A percentile compares a stretch with the other conserved stretches of the same genome.
phyloP scores from a whole-genome alignment of 352 stramenopile genomes.

The Pythium oligandrum region DNA sequence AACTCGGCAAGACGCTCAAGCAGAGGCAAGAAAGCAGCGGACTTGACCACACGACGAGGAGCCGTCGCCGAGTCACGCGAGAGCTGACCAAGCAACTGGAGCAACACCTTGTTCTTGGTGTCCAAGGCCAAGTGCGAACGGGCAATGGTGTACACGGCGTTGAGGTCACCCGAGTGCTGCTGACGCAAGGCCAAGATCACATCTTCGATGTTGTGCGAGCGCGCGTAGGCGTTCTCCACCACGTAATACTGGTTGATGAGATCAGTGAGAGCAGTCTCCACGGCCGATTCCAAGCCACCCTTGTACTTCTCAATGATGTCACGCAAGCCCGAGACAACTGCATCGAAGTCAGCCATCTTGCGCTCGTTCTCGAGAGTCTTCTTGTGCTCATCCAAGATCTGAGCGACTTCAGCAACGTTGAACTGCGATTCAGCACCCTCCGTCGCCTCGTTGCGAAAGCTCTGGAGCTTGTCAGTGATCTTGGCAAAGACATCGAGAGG shows the following conservation, averaged over 20 bases:
- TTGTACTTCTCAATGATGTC: conserved; percentile 76
- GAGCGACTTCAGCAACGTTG: conserved; percentile 43
- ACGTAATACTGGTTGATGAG: conserved; percentile 80
- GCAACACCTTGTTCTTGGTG: conserved; percentile 78
- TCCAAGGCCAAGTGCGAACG: conserved; percentile 90
- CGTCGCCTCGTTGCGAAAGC: conserved; percentile 47
- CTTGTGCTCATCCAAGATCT: conserved; percentile 67
- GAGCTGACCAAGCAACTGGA: conserved; percentile 66
- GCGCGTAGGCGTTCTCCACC: conserved; percentile 72
- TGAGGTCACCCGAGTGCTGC: conserved; percentile 85
- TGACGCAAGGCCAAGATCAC: conserved; percentile 85
- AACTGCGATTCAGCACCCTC: conserved; percentile 33
- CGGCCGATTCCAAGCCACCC: conserved; percentile 58
- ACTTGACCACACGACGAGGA: conserved; percentile 52
- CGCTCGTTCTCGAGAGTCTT: conserved; percentile 41
- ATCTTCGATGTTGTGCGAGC: conserved; percentile 79
- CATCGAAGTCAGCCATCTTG: conserved; percentile 67
- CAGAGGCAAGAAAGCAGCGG: conserved; percentile 68
- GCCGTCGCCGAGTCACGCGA: conserved; percentile 24
- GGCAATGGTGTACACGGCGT: conserved; percentile 84
- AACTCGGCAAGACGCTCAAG: conserved; percentile 86
- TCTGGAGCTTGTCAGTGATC: conserved; percentile 82
- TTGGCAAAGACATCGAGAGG: conserved; percentile 88
- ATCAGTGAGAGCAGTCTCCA: conserved; percentile 59
- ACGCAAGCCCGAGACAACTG: conserved; percentile 59